Evolutionary conservation across 192 early-diverging fungal genomes (phyloP).

Genomic region (Gaertneriomyces sp.): DNA sequence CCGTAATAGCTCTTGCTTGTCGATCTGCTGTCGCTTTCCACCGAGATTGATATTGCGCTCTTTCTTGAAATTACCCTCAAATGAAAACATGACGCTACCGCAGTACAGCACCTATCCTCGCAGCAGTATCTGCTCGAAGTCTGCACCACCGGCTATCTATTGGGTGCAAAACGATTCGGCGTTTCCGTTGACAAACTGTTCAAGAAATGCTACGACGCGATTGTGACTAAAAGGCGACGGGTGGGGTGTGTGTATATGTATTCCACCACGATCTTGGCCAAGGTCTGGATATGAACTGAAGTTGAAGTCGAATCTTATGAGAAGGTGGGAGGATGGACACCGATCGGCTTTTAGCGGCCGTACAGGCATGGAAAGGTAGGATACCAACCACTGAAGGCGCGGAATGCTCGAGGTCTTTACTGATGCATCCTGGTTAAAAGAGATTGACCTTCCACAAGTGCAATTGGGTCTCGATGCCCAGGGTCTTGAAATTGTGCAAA

Average conservation of each 20-base stretch:
- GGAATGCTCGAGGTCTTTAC: background rate
- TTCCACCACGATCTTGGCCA: too few species aligned
- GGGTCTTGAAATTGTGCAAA: constrained; percentile 75
- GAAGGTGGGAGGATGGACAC: constrained; percentile 10
- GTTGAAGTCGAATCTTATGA: too few species aligned
- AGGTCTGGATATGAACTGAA: too few species aligned
- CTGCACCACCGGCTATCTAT: too few species aligned
- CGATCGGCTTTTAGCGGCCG: constrained; percentile 16
- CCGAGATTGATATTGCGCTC: constrained; percentile 80
- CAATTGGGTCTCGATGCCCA: constrained; percentile 73
- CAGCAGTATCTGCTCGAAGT: too few species aligned
- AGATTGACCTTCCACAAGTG: constrained; percentile 63
- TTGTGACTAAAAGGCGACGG: too few species aligned
- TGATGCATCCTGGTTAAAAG: constrained; percentile 20
- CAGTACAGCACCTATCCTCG: too few species aligned
- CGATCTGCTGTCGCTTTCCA: constrained; percentile 59
- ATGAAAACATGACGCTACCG: constrained; percentile 34
- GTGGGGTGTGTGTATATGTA: too few species aligned
- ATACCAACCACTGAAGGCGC: background rate
- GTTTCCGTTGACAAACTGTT: too few species aligned
- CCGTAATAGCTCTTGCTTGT: constrained; percentile 62
- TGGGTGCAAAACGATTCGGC: too few species aligned
- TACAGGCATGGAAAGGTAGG: constrained; percentile 31
- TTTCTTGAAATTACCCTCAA: constrained; percentile 77
- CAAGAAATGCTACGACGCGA: too few species aligned